Base-by-base conservation (phyloP, 164 flowering plant species). In the Berberis thunbergii region DNA sequence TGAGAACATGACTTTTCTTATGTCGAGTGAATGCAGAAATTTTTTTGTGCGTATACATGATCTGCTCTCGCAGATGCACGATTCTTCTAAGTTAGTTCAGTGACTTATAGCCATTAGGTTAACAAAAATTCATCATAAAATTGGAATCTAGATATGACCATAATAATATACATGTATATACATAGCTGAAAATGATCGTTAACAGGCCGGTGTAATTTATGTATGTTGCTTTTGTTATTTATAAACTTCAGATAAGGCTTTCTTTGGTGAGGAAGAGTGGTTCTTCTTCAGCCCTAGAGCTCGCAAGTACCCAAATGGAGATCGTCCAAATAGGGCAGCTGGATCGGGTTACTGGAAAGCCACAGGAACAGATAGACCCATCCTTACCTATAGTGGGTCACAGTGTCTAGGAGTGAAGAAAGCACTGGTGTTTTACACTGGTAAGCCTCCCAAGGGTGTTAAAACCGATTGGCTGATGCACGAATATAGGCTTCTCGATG, bases 391-490 rank as follows among this genome's bases (percentile, higher is more conserved):
- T 2, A 54, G 54, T 44, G 80, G 83, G 9, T 67, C 74, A 43
- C 70, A 68, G 60, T 65, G 72, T 54, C 74, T 83, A 59, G 87
- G 87, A 7, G 78, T 76, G 71, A 83, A 83, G 69, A 83, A 83
- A 73, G 76, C 83, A 54, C 70, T 83, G 5, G 83, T 81, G 6
- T 81, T 81, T 63, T 78, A 79, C 72, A 73, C 38, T n/a, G 87
- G 85, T 0, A 77, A 80, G 39, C 82, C 87, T 63, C 85, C 85
- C 1, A 77, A 79, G 49, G 85, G 87, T 10, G 39, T 57, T 57
- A 78, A 83, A 42, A 83, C 85, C 6, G 66, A 76, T 46, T 83
- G 87, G 87, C 75, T 77, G 46, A 79, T 83, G 73, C 79, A 75
- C 40, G 87, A 81, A 73, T 83, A 81, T 44, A 64, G 80, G 64